Percentiles rank a stretch among this genome's conserved stretches.
These are phyloP conservation scores for Dissophora globulifera DNA, from an alignment of 192 early-diverging fungal genomes.

Conservation along the genomic window DNA sequence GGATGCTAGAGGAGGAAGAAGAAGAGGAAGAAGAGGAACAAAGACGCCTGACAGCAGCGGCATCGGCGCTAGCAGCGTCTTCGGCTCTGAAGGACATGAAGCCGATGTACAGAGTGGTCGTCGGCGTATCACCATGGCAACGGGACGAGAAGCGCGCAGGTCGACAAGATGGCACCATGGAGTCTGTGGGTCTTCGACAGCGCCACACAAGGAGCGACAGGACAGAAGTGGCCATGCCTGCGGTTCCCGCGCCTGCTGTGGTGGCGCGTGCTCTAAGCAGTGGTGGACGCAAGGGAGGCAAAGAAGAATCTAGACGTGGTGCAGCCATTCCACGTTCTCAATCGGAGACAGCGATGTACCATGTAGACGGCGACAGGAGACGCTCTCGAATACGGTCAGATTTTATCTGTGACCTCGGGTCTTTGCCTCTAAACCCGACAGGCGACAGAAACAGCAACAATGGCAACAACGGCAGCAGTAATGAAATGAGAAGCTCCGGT, in stretches of 20 bases:
- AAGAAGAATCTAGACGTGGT: too few relatives aligned
- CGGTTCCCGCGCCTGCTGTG: too few relatives aligned
- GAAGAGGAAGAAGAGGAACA: conserved; percentile 35
- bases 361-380: neutral
- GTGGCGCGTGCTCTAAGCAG: too few relatives aligned
- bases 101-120: conserved; percentile 33
- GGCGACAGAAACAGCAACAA: too few relatives aligned
- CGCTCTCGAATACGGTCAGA: conserved; percentile 8
- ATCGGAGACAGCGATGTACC: neutral
- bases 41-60: neutral
- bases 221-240: neutral
- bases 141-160: neutral
- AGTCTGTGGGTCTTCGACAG: neutral
- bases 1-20: conserved; percentile 31
- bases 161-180: neutral
- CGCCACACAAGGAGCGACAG: neutral
- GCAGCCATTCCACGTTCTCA: too few relatives aligned
- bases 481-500: too few relatives aligned
- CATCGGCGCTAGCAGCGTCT: neutral
- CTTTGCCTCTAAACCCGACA: conserved; percentile 4
- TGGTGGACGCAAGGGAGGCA: too few relatives aligned
- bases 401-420: conserved; percentile 38
- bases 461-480: too few relatives aligned
- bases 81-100: conserved; percentile 11
- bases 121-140: conserved; percentile 14